Evolutionary conservation across 1,139 yeast genomes (phyloP), one percentile per base, ranked within the genome.

Genomic region (Meyerozyma elateridarum): DNA sequence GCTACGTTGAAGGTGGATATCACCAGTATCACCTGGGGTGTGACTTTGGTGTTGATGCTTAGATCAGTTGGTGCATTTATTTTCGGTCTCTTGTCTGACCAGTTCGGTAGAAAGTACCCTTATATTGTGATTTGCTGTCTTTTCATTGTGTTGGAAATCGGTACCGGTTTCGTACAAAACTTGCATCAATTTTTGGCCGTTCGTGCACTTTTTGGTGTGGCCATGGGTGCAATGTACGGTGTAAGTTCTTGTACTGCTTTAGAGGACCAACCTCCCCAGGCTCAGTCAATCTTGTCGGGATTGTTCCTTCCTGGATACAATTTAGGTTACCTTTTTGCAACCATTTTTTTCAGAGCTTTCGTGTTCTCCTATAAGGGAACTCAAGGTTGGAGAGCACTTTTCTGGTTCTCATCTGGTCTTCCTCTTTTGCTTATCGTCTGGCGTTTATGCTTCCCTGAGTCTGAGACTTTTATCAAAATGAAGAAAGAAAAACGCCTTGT

Each of bases 371-470:
- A 42, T 34, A 44, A 44, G 15, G 54, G 56, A 33, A 54, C 59
- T 4, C 71, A 75, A 44, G 70, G 74, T 1, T 85, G 95, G 95
- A 70, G 93, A 50, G 72, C 87, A 1, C 64, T 84, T 41, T 81
- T 79, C 55, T 84, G 93, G 88, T 82, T 85, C 48, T 76, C 84
- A 32, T 78, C 91, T 16, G 84, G 89, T 16, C 73, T 80, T 8
- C 79, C 83, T 17, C 70, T 74, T 25, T 52, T 79, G 13, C 67
- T 81, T 41, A 66, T 74, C 34, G 42, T 59, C 22, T 77, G 78
- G 70, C 70, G 88, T 54, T 40, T 69, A 34, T 37, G 49, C 15
- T 59, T 77, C 19, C 84, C 84, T 14, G 85, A 79, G 49, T 76
- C 84, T 6, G 74, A 75, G 31, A 69, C 72, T n/a, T 79, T 68